phyloP scores from a whole-genome alignment of 345 rosid genomes.

The Sapria himalayana region DNA sequence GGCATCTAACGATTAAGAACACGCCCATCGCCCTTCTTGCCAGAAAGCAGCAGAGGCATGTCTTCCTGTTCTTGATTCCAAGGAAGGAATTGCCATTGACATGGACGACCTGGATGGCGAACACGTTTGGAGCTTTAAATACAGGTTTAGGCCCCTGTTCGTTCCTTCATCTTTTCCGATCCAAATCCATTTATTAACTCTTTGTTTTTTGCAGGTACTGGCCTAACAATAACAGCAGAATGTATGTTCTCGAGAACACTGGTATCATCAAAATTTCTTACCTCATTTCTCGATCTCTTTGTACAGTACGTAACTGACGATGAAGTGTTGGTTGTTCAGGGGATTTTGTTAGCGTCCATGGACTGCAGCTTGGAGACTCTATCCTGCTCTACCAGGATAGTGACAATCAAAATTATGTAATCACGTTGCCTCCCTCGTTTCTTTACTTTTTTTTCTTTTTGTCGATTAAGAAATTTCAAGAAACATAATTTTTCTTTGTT shows the following conservation, averaged over 20 bases:
- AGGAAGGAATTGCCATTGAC: slow-evolving; percentile 60
- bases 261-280: slow-evolving; percentile 16
- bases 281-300: not conserved
- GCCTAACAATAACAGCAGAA: slow-evolving; percentile 95
- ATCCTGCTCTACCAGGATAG: slow-evolving; percentile 56
- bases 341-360: slow-evolving; percentile 63
- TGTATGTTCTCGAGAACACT: slow-evolving; percentile 93
- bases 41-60: slow-evolving; percentile 92
- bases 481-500: no score
- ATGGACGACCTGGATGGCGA: slow-evolving; percentile 73
- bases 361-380: slow-evolving; percentile 63
- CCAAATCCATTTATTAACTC: slow-evolving; percentile 1
- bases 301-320: not conserved
- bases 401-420: slow-evolving; percentile 46
- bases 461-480: no score
- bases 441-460: no score
- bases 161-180: not conserved
- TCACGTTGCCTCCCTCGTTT: no score
- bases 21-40: not conserved
- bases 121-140: slow-evolving; percentile 79
- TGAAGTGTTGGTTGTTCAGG: slow-evolving; percentile 21
- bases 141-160: slow-evolving; percentile 27
- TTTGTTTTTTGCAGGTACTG: slow-evolving; percentile 43
- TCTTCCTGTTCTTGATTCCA: slow-evolving; percentile 60
- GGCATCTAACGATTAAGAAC: no score